These are phyloP conservation scores for Brettanomyces custersianus DNA, from an alignment of 805 yeast species.

Conservation along the genomic window DNA sequence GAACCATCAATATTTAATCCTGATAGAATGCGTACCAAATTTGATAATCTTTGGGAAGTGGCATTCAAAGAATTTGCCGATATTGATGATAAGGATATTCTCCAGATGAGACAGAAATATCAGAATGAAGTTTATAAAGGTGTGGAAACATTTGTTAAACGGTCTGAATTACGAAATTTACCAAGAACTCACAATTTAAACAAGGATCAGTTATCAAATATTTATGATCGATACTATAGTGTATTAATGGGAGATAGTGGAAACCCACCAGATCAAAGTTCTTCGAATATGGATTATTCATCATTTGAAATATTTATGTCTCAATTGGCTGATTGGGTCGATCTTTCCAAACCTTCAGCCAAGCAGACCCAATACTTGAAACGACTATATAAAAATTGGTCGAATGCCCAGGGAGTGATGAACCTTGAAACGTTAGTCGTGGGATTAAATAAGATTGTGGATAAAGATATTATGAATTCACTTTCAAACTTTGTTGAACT, in stretches of 20 bases:
- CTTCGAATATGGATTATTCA: constrained; percentile 59
- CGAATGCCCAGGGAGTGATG: constrained; percentile 49
- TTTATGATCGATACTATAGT: constrained; percentile 79
- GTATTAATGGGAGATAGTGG: constrained; percentile 58
- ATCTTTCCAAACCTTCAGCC: constrained; percentile 24
- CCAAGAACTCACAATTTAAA: constrained; percentile 61
- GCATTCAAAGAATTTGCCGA: constrained; percentile 87
- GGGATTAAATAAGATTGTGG: constrained; percentile 64
- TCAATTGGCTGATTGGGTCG: constrained; percentile 73
- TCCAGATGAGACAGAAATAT: constrained; percentile 58
- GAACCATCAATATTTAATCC: constrained; percentile 64
- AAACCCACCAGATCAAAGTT: constrained; percentile 55
- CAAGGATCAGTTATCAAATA: constrained; percentile 50
- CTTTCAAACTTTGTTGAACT: constrained; percentile 73
- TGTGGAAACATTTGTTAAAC: constrained; percentile 82
- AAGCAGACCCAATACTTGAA: constrained; percentile 41
- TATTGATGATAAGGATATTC: constrained; percentile 66
- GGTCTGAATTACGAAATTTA: constrained; percentile 82
- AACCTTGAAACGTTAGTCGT: constrained; percentile 59
- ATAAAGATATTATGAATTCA: constrained; percentile 67
- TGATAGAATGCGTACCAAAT: constrained; percentile 62
- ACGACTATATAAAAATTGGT: constrained; percentile 64
- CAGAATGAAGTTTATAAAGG: constrained; percentile 75
- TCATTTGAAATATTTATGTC: constrained; percentile 68
- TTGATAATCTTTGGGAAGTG: constrained; percentile 83